Evolutionary conservation across 306 rosid species (phyloP).

Genomic region (Fagus crenata): DNA sequence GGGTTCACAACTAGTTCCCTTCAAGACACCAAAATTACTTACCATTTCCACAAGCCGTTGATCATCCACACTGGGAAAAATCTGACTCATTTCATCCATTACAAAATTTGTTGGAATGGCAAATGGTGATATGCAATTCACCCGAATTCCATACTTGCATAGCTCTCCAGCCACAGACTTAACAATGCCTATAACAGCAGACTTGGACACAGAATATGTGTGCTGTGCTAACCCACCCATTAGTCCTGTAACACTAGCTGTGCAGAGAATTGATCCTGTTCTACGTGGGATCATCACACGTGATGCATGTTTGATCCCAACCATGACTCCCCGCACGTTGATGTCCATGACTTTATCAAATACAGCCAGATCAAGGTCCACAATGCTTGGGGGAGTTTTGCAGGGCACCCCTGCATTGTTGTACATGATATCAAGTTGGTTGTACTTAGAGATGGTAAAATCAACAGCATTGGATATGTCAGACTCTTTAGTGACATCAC

Average conservation of each 20-base stretch:
- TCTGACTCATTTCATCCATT: constrained; percentile 45
- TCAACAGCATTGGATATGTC: constrained; percentile 77
- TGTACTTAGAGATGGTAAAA: constrained; percentile 55
- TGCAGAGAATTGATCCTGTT: constrained; percentile 73
- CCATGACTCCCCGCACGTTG: constrained; percentile 72
- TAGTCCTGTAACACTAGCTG: constrained; percentile 75
- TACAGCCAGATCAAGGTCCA: constrained; percentile 51
- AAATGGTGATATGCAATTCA: constrained; percentile 77
- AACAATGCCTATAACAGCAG: constrained; percentile 67
- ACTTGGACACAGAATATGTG: constrained; percentile 74
- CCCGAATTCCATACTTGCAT: constrained; percentile 61
- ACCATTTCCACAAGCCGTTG: constrained; percentile 43
- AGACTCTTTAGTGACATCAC: constrained; percentile 76
- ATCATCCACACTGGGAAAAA: constrained; percentile 48
- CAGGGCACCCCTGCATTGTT: constrained; percentile 84
- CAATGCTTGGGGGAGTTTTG: constrained; percentile 64
- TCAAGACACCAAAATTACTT: constrained; percentile 44
- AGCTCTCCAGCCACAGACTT: constrained; percentile 68
- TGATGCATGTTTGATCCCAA: constrained; percentile 80
- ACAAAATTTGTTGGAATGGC: constrained; percentile 69
- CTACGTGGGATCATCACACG: constrained; percentile 75
- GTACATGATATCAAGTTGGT: constrained; percentile 78
- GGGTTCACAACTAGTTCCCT: constrained; percentile 68
- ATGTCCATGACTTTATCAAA: constrained; percentile 67
- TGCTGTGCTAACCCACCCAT: constrained; percentile 77